These are phyloP conservation scores for Royoungia palumana DNA, from an alignment of 768 basidiomycete genomes.

Conservation along the genomic window DNA sequence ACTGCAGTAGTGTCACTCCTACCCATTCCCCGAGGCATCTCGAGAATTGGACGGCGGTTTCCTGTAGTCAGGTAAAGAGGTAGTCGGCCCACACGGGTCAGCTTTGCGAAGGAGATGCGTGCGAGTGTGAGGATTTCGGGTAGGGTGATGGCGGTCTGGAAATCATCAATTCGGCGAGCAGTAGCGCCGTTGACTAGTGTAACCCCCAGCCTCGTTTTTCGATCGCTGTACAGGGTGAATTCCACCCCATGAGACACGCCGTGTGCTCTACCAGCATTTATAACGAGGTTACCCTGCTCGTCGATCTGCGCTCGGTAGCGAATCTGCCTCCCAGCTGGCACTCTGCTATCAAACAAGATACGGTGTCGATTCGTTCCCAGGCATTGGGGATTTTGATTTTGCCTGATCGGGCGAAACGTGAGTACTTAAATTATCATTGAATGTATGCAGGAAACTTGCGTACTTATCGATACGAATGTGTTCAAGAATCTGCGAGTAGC, in stretches of 20 bases:
- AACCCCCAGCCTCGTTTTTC: neutral
- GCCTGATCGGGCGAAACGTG: constrained; percentile 12
- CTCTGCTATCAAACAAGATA: constrained; percentile 22
- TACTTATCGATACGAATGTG: constrained; percentile 13
- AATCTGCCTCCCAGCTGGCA: constrained; percentile 5
- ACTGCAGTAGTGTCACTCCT: neutral
- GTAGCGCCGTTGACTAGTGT: constrained; percentile 7
- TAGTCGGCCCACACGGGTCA: constrained; percentile 1
- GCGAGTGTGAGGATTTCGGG: neutral
- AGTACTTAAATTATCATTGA: neutral
- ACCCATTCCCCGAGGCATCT: neutral
- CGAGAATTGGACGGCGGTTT: neutral
- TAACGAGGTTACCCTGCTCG: constrained; percentile 6
- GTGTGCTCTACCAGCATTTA: constrained; percentile 26
- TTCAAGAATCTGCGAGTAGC: constrained; percentile 24
- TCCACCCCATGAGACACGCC: constrained; percentile 19
- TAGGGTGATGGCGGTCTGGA: constrained; percentile 3
- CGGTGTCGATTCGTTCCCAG: constrained; percentile 24
- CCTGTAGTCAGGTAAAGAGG: neutral
- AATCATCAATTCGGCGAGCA: constrained; percentile 11
- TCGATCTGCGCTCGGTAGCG: neutral
- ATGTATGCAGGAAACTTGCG: neutral
- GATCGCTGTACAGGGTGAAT: constrained; percentile 18
- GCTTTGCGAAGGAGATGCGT: constrained; percentile 3
- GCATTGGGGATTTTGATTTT: constrained; percentile 30